phyloP scores from a whole-genome alignment of 805 yeast species.

The Candida ortonii region DNA sequence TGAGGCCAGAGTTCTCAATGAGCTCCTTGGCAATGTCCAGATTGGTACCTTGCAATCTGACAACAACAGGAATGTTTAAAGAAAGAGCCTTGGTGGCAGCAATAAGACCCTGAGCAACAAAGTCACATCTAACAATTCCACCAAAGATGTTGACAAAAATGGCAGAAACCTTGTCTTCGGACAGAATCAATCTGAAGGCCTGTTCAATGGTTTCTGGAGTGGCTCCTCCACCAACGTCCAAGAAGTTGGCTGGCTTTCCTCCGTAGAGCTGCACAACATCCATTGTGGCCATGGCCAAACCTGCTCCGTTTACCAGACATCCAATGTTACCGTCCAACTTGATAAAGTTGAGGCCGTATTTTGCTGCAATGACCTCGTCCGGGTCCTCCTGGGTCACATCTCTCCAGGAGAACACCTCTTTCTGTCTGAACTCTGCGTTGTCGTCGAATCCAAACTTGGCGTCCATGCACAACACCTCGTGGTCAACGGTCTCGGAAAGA shows the following conservation, averaged over 20 bases:
- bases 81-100: constrained; percentile 91
- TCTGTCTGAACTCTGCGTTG: constrained; percentile 91
- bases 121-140: constrained; percentile 99
- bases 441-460: constrained; percentile 98
- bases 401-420: constrained; percentile 95
- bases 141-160: constrained; percentile 98
- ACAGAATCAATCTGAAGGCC: constrained; percentile 90
- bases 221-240: constrained; percentile 99
- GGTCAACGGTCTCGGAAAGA: constrained; percentile 86
- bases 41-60: constrained; percentile 98
- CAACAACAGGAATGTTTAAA: constrained; percentile 91
- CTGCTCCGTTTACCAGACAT: constrained; percentile 99
- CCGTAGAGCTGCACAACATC: constrained; percentile 97
- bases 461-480: constrained; percentile 94
- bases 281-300: constrained; percentile 99
- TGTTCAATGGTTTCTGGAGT: constrained; percentile 97
- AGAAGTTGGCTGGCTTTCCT: constrained; percentile 98
- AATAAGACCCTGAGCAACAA: constrained; percentile 95
- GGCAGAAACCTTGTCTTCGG: constrained; percentile 86
- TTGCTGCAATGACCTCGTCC: constrained; percentile 89
- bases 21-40: constrained; percentile 83
- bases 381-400: constrained; percentile 97
- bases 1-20: constrained; percentile 84
- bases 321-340: constrained; percentile 98
- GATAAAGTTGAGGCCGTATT: constrained; percentile 90